Conservation (phyloP, 2,329 filamentous ascomycete species). For the Ceratocystis huliohia region DNA sequence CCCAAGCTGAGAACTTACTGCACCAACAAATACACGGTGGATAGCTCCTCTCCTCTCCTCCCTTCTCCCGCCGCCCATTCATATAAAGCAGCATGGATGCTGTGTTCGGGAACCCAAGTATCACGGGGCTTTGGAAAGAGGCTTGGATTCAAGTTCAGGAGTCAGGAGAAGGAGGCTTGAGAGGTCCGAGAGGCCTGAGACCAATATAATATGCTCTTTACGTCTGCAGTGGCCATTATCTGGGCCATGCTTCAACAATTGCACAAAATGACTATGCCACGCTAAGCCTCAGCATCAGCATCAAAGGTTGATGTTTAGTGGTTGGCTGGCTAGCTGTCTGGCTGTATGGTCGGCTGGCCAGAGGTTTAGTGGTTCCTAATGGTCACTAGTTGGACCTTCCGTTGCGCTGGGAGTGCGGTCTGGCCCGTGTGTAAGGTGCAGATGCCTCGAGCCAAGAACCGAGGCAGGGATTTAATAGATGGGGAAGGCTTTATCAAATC, state of each 20-base stretch:
- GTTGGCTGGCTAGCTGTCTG: background rate
- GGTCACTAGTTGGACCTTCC: slow-evolving; percentile 1
- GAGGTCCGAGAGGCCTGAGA: slow-evolving; percentile 5
- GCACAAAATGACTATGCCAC: background rate
- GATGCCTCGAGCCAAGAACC: background rate
- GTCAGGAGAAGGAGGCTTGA: slow-evolving; percentile 9
- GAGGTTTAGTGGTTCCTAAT: too few relatives aligned
- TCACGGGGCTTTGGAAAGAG: background rate
- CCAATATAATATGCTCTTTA: slow-evolving; percentile 7
- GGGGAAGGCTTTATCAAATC: background rate
- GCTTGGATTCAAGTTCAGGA: slow-evolving; percentile 4
- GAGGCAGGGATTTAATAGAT: slow-evolving; percentile 4
- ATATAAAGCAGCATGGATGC: background rate
- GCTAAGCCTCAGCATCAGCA: slow-evolving; percentile 5
- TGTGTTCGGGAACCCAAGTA: background rate
- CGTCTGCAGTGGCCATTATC: background rate
- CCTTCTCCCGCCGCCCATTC: background rate
- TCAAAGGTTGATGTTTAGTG: background rate
- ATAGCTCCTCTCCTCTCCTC: background rate
- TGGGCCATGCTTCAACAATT: slow-evolving; percentile 1
- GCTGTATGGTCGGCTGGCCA: too few relatives aligned
- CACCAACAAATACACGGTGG: background rate
- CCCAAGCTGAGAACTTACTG: background rate
- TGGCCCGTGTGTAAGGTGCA: slow-evolving; percentile 3
- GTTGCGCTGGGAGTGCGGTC: slow-evolving; percentile 6